These are phyloP conservation scores for Lentinula novae-zelandiae DNA, from an alignment of 1,284 basidiomycete genomes.

Conservation along the genomic window DNA sequence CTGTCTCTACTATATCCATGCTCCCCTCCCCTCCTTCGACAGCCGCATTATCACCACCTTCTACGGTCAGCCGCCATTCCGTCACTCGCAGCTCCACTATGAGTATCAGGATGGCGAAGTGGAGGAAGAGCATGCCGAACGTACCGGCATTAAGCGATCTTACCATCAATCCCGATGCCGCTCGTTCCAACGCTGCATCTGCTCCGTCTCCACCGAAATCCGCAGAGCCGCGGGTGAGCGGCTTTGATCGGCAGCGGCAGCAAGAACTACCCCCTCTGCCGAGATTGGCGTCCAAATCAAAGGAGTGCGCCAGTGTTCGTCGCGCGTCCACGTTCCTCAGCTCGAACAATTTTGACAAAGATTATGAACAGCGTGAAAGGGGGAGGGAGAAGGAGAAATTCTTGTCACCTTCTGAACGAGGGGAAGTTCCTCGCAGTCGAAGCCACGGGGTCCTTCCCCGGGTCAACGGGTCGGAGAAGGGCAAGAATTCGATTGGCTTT, in stretches of 20 bases:
- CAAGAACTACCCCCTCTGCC: neutral
- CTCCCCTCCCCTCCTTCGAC: neutral
- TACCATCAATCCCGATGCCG: constrained; percentile 16
- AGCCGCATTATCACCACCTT: neutral
- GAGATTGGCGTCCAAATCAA: neutral
- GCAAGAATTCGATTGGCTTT: neutral
- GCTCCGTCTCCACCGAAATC: neutral
- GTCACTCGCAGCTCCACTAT: constrained; percentile 13
- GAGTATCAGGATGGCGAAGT: constrained; percentile 14
- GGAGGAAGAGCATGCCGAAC: constrained; percentile 29
- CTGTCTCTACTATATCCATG: neutral
- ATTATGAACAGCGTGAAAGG: neutral
- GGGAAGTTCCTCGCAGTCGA: neutral
- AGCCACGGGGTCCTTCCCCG: neutral
- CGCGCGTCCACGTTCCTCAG: neutral
- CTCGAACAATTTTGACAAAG: neutral
- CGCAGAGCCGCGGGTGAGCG: neutral
- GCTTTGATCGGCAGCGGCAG: neutral
- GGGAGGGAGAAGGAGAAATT: neutral
- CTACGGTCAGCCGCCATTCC: constrained; percentile 13
- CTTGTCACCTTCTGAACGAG: neutral
- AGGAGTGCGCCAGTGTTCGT: neutral
- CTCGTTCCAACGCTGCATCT: neutral
- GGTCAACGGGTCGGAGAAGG: neutral
- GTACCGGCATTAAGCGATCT: constrained; percentile 14